Conservation (phyloP, 306 rosid species). For the Inga oerstediana region DNA sequence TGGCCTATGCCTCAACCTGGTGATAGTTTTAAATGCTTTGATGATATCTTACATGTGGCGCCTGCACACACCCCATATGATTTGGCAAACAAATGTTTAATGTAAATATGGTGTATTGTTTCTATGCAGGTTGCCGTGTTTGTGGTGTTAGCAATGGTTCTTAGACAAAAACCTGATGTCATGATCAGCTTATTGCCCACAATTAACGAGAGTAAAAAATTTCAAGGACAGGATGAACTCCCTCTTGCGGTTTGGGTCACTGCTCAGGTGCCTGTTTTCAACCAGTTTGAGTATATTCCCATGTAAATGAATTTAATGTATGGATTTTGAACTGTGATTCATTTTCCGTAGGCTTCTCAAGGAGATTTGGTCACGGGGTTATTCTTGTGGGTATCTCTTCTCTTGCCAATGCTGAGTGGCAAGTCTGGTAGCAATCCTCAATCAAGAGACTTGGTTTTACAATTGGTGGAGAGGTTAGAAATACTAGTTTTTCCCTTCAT, state of each 20-base stretch:
- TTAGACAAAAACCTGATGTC: constrained; percentile 52
- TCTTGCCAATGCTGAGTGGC: constrained; percentile 50
- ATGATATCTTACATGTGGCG: neutral
- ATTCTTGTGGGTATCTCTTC: constrained; percentile 50
- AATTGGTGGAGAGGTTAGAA: constrained; percentile 54
- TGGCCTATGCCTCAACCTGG: neutral
- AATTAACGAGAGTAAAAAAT: constrained; percentile 44
- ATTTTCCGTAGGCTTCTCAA: constrained; percentile 45
- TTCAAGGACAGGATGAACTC: constrained; percentile 52
- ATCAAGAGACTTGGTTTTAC: constrained; percentile 54
- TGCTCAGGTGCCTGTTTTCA: constrained; percentile 47
- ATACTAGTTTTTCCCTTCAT: neutral
- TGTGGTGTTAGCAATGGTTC: constrained; percentile 51
- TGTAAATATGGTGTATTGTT: constrained; percentile 10
- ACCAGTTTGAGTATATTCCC: constrained; percentile 9
- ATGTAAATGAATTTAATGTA: neutral
- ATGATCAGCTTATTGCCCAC: constrained; percentile 48
- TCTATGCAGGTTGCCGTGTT: constrained; percentile 56
- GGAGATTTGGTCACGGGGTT: constrained; percentile 48
- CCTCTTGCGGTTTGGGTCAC: constrained; percentile 49
- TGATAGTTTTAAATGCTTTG: neutral
- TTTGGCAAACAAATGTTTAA: neutral
- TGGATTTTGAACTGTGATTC: constrained; percentile 27
- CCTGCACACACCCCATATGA: neutral
- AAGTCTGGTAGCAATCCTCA: constrained; percentile 50